Percentiles rank a stretch among this genome's conserved stretches.
Conservation (phyloP, 2,329 filamentous ascomycete genomes). For the Fusarium succisae region DNA sequence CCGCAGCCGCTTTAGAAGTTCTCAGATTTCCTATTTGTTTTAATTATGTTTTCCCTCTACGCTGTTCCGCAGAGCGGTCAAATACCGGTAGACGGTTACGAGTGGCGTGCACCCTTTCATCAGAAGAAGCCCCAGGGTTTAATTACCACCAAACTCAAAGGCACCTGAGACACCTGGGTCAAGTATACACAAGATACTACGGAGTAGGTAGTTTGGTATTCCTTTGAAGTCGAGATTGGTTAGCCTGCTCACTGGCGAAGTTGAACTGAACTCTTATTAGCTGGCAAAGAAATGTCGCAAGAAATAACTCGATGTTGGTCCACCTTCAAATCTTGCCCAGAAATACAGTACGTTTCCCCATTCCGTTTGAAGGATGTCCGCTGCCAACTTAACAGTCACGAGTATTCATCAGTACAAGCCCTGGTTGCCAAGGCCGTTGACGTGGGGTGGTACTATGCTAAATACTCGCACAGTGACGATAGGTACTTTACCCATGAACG, state of each 20-base stretch:
- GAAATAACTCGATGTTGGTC: slow-evolving; percentile 1
- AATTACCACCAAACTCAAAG: not conserved
- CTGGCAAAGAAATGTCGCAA: slow-evolving; percentile 6
- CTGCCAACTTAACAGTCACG: slow-evolving; percentile 15
- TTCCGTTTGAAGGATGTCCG: slow-evolving; percentile 17
- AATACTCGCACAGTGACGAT: slow-evolving; percentile 34
- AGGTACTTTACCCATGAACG: slow-evolving; percentile 23
- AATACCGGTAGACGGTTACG: slow-evolving; percentile 1
- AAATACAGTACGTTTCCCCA: not conserved
- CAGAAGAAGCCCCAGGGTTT: not conserved
- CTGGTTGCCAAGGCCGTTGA: slow-evolving; percentile 29
- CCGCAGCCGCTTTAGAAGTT: not conserved
- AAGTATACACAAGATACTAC: not conserved
- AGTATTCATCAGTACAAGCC: slow-evolving; percentile 8
- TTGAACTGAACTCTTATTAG: not conserved
- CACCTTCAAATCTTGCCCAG: slow-evolving; percentile 12
- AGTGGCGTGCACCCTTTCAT: slow-evolving; percentile 14
- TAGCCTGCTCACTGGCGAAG: not conserved
- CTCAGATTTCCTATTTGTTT: not conserved
- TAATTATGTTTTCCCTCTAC: not conserved
- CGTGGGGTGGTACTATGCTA: slow-evolving; percentile 29
- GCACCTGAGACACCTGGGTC: not conserved
- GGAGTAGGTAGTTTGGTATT: not conserved
- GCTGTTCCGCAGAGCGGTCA: slow-evolving; percentile 4
- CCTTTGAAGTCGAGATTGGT: not conserved